These are phyloP conservation scores for Drechslerella coelobrocha DNA, from an alignment of 2,329 filamentous ascomycete species.

Conservation along the genomic window DNA sequence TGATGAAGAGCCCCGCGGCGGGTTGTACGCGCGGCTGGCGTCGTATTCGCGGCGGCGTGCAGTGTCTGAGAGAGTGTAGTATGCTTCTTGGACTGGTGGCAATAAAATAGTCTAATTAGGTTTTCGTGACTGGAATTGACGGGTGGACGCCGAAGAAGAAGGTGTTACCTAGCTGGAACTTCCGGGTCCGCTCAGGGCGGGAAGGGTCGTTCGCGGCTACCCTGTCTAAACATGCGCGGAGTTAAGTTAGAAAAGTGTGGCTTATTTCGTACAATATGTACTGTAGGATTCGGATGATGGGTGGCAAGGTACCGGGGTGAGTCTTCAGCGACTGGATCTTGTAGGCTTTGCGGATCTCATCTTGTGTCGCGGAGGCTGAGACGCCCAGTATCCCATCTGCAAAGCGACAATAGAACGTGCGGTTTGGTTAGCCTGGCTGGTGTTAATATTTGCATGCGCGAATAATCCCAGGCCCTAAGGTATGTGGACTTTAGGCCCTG, in stretches of 20 bases:
- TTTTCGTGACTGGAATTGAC: not conserved
- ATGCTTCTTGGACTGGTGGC: constrained; percentile 67
- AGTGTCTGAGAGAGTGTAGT: constrained; percentile 86
- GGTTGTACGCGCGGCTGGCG: constrained; percentile 61
- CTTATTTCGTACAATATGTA: not conserved
- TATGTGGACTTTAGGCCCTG: too few species aligned
- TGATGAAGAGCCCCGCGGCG: constrained; percentile 53
- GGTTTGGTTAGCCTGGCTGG: constrained; percentile 3
- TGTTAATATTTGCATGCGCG: not conserved
- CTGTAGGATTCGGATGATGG: too few species aligned
- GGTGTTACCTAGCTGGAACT: constrained; percentile 86
- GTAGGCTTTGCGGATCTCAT: constrained; percentile 92
- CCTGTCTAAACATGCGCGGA: constrained; percentile 81
- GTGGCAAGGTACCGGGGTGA: constrained; percentile 12
- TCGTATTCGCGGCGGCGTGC: constrained; percentile 84
- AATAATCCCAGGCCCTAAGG: too few species aligned
- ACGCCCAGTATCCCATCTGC: constrained; percentile 78
- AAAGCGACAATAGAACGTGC: constrained; percentile 18
- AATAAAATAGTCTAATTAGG: not conserved
- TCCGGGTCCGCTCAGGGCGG: constrained; percentile 78
- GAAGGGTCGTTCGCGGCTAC: constrained; percentile 84
- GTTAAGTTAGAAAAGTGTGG: too few species aligned
- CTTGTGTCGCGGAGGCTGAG: constrained; percentile 73
- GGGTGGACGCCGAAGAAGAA: not conserved
- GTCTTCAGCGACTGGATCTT: constrained; percentile 59